Base-by-base conservation (phyloP, 2,329 filamentous ascomycete species). In the Aspergillus sergii region DNA sequence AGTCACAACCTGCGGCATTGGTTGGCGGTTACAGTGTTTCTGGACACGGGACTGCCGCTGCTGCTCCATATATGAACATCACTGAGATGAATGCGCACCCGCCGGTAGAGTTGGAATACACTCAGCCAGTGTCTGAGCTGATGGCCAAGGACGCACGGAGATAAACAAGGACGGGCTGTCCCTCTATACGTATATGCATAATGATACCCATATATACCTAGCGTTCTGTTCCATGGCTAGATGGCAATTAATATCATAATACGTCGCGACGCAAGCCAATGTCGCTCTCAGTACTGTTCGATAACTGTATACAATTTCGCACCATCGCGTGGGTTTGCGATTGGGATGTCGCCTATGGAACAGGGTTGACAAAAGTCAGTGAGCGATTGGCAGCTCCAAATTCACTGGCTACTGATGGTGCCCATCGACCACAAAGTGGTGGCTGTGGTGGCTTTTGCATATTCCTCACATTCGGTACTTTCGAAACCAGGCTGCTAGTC, bases 401-500 rank as follows among this genome's bases (percentile, higher is more conserved):
- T 34, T 10, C 32, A 34, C 10, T 34, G 32, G 2, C 10, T 10
- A 11, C 32, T 34, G 32, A 11, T 34, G 4, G 10, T 28, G 32
- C 10, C 2, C 1, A 34, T 34, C 10, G 4, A 0, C 10, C 10
- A 34, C 11, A 10, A 34, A 34, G 32, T 10, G 30, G 4, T 34
- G 4, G 32, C 4, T 10, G 10, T 0, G 10, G 11, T 4, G 32
- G 32, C 2, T 34, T 34, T 1, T 11, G 10, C 2, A 11, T 0
- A 4, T 12, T 34, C 11, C 10, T 11, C 12, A 1, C 0, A 34
- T 34, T 34, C 2, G 3, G 1, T 2, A 3, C 32, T 11, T 4
- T 11, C 3, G 0, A 11, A 34, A 34, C 11, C 11, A 3, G 10
- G 2, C 3, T 34, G 32, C 32, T 12, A 12, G 1, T 4, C 11